Evolutionary conservation across 1,284 basidiomycete genomes (phyloP), one percentile per base, ranked within the genome.

Genomic region (Pterula multifida): DNA sequence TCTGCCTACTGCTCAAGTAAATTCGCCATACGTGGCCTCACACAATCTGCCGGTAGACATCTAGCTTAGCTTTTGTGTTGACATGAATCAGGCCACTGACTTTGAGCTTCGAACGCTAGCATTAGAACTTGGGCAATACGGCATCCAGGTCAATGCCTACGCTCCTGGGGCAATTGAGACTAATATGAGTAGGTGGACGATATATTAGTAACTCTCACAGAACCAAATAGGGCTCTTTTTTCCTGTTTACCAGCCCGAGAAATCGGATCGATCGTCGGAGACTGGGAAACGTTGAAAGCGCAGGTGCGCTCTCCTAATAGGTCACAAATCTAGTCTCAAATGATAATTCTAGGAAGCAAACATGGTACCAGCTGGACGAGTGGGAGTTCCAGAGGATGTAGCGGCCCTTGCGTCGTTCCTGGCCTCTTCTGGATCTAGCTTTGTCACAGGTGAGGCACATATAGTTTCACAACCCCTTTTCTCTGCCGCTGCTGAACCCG

Each of bases 371-470:
- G 35, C 58, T 36, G 55, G 52, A 15, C 52, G 54, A 26, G 35
- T 50, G 13, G 60, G 55, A 19, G 23, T 36, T 23, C 59, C 60
- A 2, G 57, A 58, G 26, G 61, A 62, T 21, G 48, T 61, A 11
- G 56, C 60, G 3, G 55, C 47, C 4, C 51, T 62, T 1, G 58
- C 57, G 0, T 59, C 60, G 6, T 62, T 57, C 49, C 52, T 61
- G 13, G 61, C 52, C 11, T 58, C 60, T 12, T 54, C 58, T 24
- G 48, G 54, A 1, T 51, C 60, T 21, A 47, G 54, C 24, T 59
- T 56, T 23, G 51, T 61, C 11, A 62, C 61, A 2, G 61, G 61
- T 57, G 48, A 28, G 45, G 13, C 19, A n/a, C n/a, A n/a, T 26
- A 24, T 23, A 6, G 9, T 22, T 26, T 24, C 13, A 6, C 4